phyloP scores from a whole-genome alignment of 1,139 yeast genomes.

The Zhuliangozyma parablackwelliae region DNA sequence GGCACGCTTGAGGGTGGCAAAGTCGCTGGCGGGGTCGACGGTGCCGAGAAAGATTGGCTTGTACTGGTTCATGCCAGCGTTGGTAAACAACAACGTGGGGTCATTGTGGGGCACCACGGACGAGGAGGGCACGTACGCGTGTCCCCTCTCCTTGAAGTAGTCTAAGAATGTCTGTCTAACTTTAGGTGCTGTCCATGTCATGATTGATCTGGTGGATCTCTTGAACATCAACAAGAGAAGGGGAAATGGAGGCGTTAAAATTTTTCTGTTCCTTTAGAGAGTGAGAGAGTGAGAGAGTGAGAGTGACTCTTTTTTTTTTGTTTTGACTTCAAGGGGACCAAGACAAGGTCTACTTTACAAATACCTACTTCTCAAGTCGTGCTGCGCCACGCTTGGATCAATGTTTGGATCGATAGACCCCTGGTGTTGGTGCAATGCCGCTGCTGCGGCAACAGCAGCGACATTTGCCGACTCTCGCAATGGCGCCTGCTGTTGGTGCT shows the following conservation, averaged over 20 bases:
- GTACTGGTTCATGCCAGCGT: constrained; percentile 99
- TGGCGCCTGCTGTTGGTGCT: constrained; percentile 21
- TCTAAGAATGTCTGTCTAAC: constrained; percentile 88
- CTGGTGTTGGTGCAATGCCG: constrained; percentile 12
- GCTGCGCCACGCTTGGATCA: constrained; percentile 43
- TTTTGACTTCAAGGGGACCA: too few species aligned
- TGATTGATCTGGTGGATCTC: too few species aligned
- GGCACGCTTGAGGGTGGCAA: constrained; percentile 80
- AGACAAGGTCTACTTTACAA: constrained; percentile 1
- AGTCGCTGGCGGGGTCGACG: constrained; percentile 89
- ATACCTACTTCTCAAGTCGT: constrained; percentile 18
- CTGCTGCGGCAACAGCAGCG: constrained; percentile 27
- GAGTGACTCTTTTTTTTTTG: too few species aligned
- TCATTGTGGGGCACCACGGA: constrained; percentile 97
- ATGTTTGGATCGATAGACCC: constrained; percentile 40
- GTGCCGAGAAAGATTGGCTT: constrained; percentile 96
- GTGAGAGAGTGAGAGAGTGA: too few species aligned
- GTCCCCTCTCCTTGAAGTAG: constrained; percentile 62
- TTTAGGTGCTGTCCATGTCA: constrained; percentile 58
- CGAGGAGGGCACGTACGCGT: constrained; percentile 83
- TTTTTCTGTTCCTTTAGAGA: too few species aligned
- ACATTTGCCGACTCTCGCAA: constrained; percentile 30
- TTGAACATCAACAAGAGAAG: too few species aligned
- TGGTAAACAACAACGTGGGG: constrained; percentile 91
- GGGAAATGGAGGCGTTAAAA: too few species aligned